These are phyloP conservation scores for Rhexocercosporidium sp. DNA, from an alignment of 2,329 filamentous ascomycete species.

Conservation along the genomic window DNA sequence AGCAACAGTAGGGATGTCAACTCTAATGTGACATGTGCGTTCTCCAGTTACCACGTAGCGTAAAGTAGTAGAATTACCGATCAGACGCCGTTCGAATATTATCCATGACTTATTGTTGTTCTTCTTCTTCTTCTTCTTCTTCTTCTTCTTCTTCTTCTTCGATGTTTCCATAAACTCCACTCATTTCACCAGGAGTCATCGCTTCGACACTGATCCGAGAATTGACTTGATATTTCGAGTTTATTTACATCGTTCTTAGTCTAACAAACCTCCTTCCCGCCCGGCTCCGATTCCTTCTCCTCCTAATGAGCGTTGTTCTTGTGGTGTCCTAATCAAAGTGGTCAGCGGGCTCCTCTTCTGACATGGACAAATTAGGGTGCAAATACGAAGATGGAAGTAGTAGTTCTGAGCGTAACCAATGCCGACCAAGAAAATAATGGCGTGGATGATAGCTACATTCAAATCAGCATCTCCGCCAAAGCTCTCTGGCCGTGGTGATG, in stretches of 20 bases:
- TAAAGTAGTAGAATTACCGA: too few species aligned
- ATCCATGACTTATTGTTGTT: background rate
- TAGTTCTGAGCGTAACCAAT: slow-evolving; percentile 97
- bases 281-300: slow-evolving; percentile 13
- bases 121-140: too few species aligned
- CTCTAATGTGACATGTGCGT: too few species aligned
- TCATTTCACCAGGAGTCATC: too few species aligned
- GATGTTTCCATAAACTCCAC: background rate
- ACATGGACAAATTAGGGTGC: background rate
- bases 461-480: slow-evolving; percentile 35
- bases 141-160: too few species aligned
- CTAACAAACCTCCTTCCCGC: slow-evolving; percentile 26
- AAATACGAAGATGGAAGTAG: slow-evolving; percentile 99
- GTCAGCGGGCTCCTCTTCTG: slow-evolving; percentile 11
- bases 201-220: background rate
- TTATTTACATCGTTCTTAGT: slow-evolving; percentile 42
- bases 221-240: slow-evolving; percentile 22
- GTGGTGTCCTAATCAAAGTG: slow-evolving; percentile 79
- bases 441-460: slow-evolving; percentile 80
- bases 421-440: slow-evolving; percentile 76
- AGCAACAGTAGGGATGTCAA: too few species aligned
- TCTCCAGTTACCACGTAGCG: too few species aligned
- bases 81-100: too few species aligned
- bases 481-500: slow-evolving; percentile 8
- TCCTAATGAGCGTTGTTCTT: slow-evolving; percentile 99